Percentiles rank a stretch among this genome's conserved stretches.
These are phyloP conservation scores for Cyanodermella asteris DNA, from an alignment of 2,329 filamentous ascomycete genomes.

Conservation along the genomic window DNA sequence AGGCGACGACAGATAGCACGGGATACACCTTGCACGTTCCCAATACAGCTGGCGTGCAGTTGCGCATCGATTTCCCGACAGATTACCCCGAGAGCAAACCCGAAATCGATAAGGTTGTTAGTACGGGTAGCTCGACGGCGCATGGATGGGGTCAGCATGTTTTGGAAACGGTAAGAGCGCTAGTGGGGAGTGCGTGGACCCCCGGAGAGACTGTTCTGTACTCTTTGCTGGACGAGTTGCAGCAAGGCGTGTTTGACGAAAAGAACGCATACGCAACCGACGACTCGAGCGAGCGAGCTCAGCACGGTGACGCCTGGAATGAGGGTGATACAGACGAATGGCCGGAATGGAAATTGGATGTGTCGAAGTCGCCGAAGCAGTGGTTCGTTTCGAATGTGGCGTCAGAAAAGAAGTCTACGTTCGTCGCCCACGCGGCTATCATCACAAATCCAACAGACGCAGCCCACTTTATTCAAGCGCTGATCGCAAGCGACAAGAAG, in stretches of 20 bases:
- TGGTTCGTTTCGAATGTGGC: conserved; percentile 60
- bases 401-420: conserved; percentile 68
- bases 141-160: conserved; percentile 52
- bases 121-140: conserved; percentile 43
- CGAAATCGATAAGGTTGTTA: conserved; percentile 54
- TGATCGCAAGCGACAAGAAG: conserved; percentile 64
- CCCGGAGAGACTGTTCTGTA: conserved; percentile 69
- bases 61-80: conserved; percentile 42
- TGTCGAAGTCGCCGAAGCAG: conserved; percentile 18
- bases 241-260: conserved; percentile 1
- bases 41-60: conserved; percentile 24
- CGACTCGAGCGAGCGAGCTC: not conserved
- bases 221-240: conserved; percentile 49
- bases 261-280: not conserved
- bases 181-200: conserved; percentile 44
- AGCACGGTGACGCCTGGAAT: not conserved
- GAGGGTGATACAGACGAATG: conserved; percentile 7
- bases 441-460: conserved; percentile 54
- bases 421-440: conserved; percentile 53
- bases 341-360: conserved; percentile 6
- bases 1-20: conserved; percentile 12
- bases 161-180: conserved; percentile 44
- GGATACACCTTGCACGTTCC: conserved; percentile 47
- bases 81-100: conserved; percentile 59
- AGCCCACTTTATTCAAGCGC: conserved; percentile 45